Evolutionary conservation across 2,329 filamentous ascomycete genomes (phyloP), one percentile per base, ranked within the genome.

Genomic region (Peltaster fructicola): DNA sequence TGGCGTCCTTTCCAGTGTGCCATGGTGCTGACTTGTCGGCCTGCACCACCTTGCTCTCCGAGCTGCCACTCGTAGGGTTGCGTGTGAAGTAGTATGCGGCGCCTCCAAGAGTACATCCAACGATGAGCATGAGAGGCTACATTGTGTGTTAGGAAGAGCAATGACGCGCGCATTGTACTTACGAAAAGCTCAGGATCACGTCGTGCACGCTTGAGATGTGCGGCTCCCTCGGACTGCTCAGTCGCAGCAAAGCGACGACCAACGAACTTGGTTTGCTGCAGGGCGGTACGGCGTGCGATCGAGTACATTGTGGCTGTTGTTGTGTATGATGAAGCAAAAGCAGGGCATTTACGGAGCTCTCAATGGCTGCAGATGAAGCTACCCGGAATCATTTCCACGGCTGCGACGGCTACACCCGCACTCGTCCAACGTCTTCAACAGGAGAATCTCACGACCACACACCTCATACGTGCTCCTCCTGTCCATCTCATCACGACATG

Each of bases 1-100:
- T 71, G 53, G 62, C 73, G 30, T 59, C 39, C 20, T 54, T 47
- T 33, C 58, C 69, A 32, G 66, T 66, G 57, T 98, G 76, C 88
- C 88, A 98, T 35, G 88, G 85, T 75, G 90, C 90, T 47, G 76
- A 73, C 52, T 66, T 66, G 45, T 70, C 59, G 50, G 73, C 71
- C 46, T 90, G 70, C 48, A 66, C 63, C 39, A 93, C 76, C 43
- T 65, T 57, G 46, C 65, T 64, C 63, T 95, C 82, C 44, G 81
- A 91, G 41, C 72, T 82, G 32, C 80, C 63, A 37, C 65, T 71
- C 45, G 88, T 95, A 38, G 88, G 88, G 47, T 78, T 77, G 55
- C 73, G 69, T 56, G 76, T 76, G 45, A 88, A 79, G 61, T 84
- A 81, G 71, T 73, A 91, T 51, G 85, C 85, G 40, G 80, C 85